These are phyloP conservation scores for Tolypocladium inflatum DNA, from an alignment of 2,329 filamentous ascomycete species.

Conservation along the genomic window DNA sequence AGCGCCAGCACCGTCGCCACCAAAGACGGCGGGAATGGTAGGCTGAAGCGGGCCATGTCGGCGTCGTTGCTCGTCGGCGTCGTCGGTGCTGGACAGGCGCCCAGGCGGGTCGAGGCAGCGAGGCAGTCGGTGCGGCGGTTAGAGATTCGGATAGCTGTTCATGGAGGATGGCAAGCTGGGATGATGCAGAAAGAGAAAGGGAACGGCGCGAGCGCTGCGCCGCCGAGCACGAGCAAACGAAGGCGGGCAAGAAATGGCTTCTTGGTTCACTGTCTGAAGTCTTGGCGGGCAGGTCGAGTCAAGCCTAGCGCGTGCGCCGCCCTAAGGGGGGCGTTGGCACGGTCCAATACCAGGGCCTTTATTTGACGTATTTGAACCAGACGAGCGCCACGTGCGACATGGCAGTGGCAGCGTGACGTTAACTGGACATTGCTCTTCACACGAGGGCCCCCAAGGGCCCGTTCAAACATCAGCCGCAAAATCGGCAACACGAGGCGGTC, in stretches of 20 bases:
- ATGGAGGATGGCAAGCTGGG: neutral
- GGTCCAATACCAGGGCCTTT: neutral
- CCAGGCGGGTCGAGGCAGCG: neutral
- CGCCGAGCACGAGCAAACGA: neutral
- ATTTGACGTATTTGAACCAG: neutral
- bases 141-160: neutral
- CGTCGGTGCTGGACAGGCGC: neutral
- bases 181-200: neutral
- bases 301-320: constrained; percentile 6
- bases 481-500: neutral
- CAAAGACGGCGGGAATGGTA: constrained; percentile 7
- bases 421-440: too few relatives aligned
- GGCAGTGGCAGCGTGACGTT: neutral
- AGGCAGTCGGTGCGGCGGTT: neutral
- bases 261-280: neutral
- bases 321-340: constrained; percentile 5
- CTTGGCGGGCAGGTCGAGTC: constrained; percentile 1
- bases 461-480: neutral
- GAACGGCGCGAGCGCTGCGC: neutral
- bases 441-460: too few relatives aligned
- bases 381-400: neutral
- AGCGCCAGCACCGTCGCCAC: constrained; percentile 15
- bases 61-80: neutral
- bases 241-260: neutral
- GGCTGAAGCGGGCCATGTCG: neutral